Evolutionary conservation across 2,329 filamentous ascomycete genomes (phyloP).

Genomic region (Rhexocercosporidium sp.): DNA sequence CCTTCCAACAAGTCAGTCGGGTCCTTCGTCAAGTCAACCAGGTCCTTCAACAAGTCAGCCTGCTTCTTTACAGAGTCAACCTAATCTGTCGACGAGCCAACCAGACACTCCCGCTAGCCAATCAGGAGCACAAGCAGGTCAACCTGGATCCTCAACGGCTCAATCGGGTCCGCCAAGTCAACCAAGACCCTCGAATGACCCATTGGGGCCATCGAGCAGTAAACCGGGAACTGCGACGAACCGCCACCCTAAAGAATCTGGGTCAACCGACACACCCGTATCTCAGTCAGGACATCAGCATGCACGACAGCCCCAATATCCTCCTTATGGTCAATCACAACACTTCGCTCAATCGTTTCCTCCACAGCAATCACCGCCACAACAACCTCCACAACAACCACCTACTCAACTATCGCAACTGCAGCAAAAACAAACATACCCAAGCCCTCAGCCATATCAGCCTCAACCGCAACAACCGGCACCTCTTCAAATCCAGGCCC

Average conservation of each 20-base stretch:
- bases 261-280: not conserved
- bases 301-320: slow-evolving; percentile 6
- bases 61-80: not conserved
- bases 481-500: not conserved
- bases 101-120: not conserved
- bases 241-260: slow-evolving; percentile 6
- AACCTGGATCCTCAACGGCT: not conserved
- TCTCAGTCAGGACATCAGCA: not conserved
- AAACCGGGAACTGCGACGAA: not conserved
- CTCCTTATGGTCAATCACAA: not conserved
- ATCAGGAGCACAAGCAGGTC: not conserved
- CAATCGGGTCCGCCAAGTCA: not conserved
- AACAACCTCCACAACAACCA: too few relatives aligned
- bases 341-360: slow-evolving; percentile 1
- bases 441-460: slow-evolving; percentile 1
- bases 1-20: not conserved
- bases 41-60: not conserved
- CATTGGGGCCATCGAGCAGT: not conserved
- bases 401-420: too few relatives aligned
- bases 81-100: not conserved
- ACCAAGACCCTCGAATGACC: not conserved
- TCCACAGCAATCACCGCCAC: slow-evolving; percentile 21
- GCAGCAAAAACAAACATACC: not conserved
- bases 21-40: slow-evolving; percentile 15
- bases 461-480: slow-evolving; percentile 1